Evolutionary conservation across 2,329 filamentous ascomycete genomes (phyloP).

Genomic region (Emmonsiellopsis sp.): DNA sequence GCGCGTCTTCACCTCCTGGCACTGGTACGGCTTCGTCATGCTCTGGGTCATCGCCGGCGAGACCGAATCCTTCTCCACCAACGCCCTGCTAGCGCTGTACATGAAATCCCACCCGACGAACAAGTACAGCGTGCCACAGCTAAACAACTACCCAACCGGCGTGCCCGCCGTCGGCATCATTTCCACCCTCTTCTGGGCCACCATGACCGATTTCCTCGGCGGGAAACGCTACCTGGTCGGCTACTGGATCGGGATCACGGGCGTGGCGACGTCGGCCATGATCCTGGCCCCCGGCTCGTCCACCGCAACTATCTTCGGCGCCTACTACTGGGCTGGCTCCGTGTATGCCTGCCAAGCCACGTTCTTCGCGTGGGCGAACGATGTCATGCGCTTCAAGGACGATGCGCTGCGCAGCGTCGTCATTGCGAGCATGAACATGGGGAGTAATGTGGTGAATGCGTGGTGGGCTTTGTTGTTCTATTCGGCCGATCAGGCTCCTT

Average conservation of each 20-base stretch:
- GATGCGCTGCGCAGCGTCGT: slow-evolving; percentile 56
- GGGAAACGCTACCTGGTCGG: slow-evolving; percentile 57
- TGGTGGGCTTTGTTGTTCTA: slow-evolving; percentile 70
- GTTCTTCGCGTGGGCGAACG: slow-evolving; percentile 69
- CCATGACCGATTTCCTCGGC: slow-evolving; percentile 54
- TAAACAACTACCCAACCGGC: slow-evolving; percentile 47
- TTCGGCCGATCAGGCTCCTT: slow-evolving; percentile 55
- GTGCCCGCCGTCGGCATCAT: slow-evolving; percentile 44
- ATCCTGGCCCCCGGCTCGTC: slow-evolving; percentile 47
- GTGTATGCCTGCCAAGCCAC: slow-evolving; percentile 66
- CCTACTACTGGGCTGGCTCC: slow-evolving; percentile 61
- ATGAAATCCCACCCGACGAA: slow-evolving; percentile 39
- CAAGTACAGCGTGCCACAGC: slow-evolving; percentile 38
- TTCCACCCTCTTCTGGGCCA: slow-evolving; percentile 58
- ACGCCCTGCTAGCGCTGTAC: slow-evolving; percentile 47
- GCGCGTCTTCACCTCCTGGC: slow-evolving; percentile 25
- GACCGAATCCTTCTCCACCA: slow-evolving; percentile 60
- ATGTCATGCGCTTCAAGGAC: slow-evolving; percentile 56
- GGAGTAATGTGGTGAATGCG: slow-evolving; percentile 58
- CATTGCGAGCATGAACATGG: slow-evolving; percentile 62
- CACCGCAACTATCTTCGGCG: slow-evolving; percentile 50
- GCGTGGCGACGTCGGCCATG: slow-evolving; percentile 52
- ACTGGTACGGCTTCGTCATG: slow-evolving; percentile 29
- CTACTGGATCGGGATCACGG: slow-evolving; percentile 58
- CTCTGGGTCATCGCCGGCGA: slow-evolving; percentile 55